Evolutionary conservation across 2,329 filamentous ascomycete genomes (phyloP).

Genomic region (Cryphonectria japonica): DNA sequence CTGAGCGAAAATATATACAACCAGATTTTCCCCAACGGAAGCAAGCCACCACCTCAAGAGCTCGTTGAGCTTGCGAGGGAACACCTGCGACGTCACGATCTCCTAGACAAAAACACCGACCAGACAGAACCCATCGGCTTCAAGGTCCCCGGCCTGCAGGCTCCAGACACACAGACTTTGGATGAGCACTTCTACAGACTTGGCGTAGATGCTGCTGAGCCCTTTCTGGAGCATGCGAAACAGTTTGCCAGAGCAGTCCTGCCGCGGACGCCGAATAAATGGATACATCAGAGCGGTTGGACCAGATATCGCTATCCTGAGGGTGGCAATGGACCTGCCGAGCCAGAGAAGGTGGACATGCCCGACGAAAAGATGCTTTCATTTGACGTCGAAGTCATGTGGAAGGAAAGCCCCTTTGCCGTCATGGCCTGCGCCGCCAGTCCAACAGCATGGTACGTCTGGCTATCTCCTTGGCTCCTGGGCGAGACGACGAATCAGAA

Average conservation of each 20-base stretch:
- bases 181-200: conserved; percentile 95
- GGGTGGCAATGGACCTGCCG: conserved; percentile 58
- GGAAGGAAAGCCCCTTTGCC: conserved; percentile 87
- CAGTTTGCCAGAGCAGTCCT: conserved; percentile 68
- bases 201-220: conserved; percentile 83
- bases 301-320: conserved; percentile 88
- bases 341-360: conserved; percentile 68
- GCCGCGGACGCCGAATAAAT: conserved; percentile 66
- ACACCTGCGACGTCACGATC: conserved; percentile 82
- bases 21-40: conserved; percentile 74
- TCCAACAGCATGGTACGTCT: conserved; percentile 92
- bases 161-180: conserved; percentile 60
- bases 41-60: conserved; percentile 64
- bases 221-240: conserved; percentile 76
- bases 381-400: conserved; percentile 98
- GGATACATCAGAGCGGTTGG: conserved; percentile 84
- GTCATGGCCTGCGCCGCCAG: conserved; percentile 96
- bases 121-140: conserved; percentile 77
- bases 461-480: conserved; percentile 94
- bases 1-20: conserved; percentile 80
- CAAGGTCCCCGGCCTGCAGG: conserved; percentile 79
- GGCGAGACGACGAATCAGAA: conserved; percentile 76
- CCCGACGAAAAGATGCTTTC: conserved; percentile 83
- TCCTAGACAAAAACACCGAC: conserved; percentile 89
- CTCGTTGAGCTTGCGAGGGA: conserved; percentile 80